Percentiles rank a stretch among this genome's conserved stretches.
These are phyloP conservation scores for Dipodascus geniculatus DNA, from an alignment of 805 yeast genomes.

Conservation along the genomic window DNA sequence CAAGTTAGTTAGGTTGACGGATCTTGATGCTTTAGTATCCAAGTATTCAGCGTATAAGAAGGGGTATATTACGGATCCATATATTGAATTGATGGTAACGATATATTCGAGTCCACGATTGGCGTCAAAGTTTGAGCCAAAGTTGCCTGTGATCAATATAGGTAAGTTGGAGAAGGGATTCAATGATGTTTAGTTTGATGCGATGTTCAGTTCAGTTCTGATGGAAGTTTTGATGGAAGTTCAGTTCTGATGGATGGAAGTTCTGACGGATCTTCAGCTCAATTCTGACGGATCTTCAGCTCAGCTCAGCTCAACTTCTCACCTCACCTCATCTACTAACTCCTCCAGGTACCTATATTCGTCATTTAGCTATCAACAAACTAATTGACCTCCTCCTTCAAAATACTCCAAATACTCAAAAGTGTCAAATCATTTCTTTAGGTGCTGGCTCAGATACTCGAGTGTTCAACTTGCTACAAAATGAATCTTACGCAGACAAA, in stretches of 20 bases:
- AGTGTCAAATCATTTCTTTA: slow-evolving; percentile 44
- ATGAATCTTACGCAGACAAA: slow-evolving; percentile 12
- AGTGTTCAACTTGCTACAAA: slow-evolving; percentile 37
- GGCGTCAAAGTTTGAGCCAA: slow-evolving; percentile 21
- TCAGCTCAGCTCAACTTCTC: too few relatives aligned
- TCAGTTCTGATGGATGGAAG: too few relatives aligned
- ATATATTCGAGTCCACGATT: slow-evolving; percentile 6
- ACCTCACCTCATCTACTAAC: neutral
- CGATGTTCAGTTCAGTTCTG: neutral
- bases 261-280: too few relatives aligned
- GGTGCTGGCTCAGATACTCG: slow-evolving; percentile 79
- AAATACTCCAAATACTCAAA: slow-evolving; percentile 9
- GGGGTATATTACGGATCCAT: slow-evolving; percentile 36
- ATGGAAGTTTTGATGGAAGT: too few relatives aligned
- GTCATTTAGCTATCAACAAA: slow-evolving; percentile 35
- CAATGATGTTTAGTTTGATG: neutral
- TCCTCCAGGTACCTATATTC: slow-evolving; percentile 38
- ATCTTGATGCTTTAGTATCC: slow-evolving; percentile 47
- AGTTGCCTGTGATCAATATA: slow-evolving; percentile 48
- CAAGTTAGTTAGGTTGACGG: slow-evolving; percentile 41
- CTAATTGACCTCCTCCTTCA: slow-evolving; percentile 30
- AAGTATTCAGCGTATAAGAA: slow-evolving; percentile 34
- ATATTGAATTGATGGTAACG: slow-evolving; percentile 17
- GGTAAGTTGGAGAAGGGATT: neutral
- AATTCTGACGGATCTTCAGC: too few relatives aligned